These are phyloP conservation scores for Botrytis sinoallii DNA, from an alignment of 2,329 filamentous ascomycete species.

Conservation along the genomic window DNA sequence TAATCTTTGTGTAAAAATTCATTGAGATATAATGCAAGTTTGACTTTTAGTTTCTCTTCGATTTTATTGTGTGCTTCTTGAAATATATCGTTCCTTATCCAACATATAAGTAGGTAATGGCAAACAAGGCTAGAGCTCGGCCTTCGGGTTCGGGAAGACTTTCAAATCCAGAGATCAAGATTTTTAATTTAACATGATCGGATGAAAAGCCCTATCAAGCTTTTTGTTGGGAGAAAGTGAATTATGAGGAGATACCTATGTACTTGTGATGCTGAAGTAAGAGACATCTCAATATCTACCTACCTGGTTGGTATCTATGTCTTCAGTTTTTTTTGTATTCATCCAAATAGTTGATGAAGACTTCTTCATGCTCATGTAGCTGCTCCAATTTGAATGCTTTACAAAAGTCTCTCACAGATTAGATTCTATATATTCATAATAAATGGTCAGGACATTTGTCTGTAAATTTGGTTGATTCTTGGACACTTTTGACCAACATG, in stretches of 20 bases:
- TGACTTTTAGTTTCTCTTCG: not conserved
- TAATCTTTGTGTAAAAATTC: not conserved
- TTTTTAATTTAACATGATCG: not conserved
- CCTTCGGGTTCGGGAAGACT: not conserved
- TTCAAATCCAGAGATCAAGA: not conserved
- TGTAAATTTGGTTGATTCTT: not conserved
- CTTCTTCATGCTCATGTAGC: not conserved
- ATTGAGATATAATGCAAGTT: fast-evolving
- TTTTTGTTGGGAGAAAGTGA: not conserved
- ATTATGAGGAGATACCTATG: not conserved
- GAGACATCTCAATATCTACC: not conserved
- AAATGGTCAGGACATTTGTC: not conserved
- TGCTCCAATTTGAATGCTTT: not conserved
- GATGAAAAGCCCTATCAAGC: fast-evolving
- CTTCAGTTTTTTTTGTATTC: not conserved
- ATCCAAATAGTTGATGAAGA: not conserved
- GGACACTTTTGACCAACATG: not conserved
- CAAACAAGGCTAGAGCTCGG: not conserved
- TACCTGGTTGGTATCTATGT: not conserved
- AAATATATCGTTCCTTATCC: not conserved
- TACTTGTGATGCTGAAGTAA: not conserved
- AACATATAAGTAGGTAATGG: not conserved
- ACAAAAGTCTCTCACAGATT: fast-evolving
- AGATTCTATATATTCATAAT: not conserved
- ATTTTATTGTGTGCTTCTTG: not conserved